A percentile compares a stretch with the other conserved stretches of the same genome.
Evolutionary conservation across 2,329 filamentous ascomycete genomes (phyloP).

Genomic region (Helotiales sp.): DNA sequence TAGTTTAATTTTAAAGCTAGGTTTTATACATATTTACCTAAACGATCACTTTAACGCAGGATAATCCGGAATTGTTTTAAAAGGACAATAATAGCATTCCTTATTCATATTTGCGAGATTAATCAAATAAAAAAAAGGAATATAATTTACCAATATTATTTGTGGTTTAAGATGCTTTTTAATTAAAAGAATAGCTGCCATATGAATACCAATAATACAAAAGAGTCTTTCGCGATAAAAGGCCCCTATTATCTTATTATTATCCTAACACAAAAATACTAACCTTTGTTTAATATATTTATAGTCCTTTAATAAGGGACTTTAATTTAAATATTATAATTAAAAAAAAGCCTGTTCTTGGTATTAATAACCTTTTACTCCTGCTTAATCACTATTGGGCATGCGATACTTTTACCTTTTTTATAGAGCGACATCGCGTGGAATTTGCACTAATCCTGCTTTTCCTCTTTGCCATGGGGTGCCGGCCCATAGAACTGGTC

Average conservation of each 20-base stretch:
- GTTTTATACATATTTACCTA: constrained; percentile 19
- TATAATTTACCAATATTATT: constrained; percentile 34
- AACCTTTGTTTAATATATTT: constrained; percentile 25
- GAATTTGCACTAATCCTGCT: too few relatives aligned
- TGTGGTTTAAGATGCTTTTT: too few relatives aligned
- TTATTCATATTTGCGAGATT: constrained; percentile 9
- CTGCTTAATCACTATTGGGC: too few relatives aligned
- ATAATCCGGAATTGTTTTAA: constrained; percentile 20
- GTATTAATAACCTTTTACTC: too few relatives aligned
- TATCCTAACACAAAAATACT: constrained; percentile 11
- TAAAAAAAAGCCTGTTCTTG: too few relatives aligned
- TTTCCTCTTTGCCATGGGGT: constrained; percentile 30
- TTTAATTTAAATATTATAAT: constrained; percentile 25
- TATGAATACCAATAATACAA: too few relatives aligned
- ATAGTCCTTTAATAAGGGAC: constrained; percentile 12
- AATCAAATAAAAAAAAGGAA: constrained; percentile 26
- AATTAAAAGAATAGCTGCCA: constrained; percentile 11
- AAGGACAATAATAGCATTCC: constrained; percentile 14
- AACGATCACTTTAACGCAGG: background rate
- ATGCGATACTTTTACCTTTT: too few relatives aligned
- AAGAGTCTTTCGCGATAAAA: constrained; percentile 23
- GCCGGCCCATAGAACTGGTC: too few relatives aligned
- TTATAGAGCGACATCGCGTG: too few relatives aligned
- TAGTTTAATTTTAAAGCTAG: constrained; percentile 18
- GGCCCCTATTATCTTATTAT: constrained; percentile 1